Evolutionary conservation across 371 early-diverging fungal genomes (phyloP), one percentile per base, ranked within the genome.

Genomic region (Syncephalastrum monosporum): DNA sequence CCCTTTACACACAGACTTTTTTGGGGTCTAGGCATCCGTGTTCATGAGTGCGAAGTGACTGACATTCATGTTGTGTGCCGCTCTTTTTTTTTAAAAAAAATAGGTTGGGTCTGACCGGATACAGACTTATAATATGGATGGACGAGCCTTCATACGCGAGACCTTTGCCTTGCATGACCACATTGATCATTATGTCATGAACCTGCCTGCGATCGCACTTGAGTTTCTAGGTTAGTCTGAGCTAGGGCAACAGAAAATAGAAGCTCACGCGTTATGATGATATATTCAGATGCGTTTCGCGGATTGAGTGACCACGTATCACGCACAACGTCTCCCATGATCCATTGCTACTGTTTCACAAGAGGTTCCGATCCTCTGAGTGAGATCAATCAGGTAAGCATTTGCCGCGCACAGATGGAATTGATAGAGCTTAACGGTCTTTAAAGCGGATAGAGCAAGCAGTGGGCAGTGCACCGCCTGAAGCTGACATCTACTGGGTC

Each of bases 161-260:
- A 60, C 65, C 82, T 29, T 63, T 61, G 47, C 59, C 47, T 33
- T 80, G 90, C 82, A 76, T 79, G 53, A 84, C 86, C 23, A 12
- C 6, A 97, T 97, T 67, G 85, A 92, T 52, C 99, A 99, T 67
- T 95, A 93, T 62, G 89, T 98, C 1, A 97, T 99, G 98, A 98
- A 99, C 69, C 77, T 99, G 24, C 98, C 99, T 0, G 98, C 94
- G 4, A 92, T 92, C 0, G 96, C 97, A 1, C 84, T 98, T 43
- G 98, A 96, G 55, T 99, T 99, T 68, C 69, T 99, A 47, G 93
- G 88, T 88, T 8, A 33, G 38, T 33, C 5, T 10, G 6, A 33
- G 8, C 38, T 10, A 10, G 2, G 2, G 5, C 10, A 33, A 10
- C 10, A 5, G 10, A 33, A 33, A 33, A 33, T 8, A 33, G 38